Conservation (phyloP, 2,329 filamentous ascomycete genomes). For the Colletotrichum karsti region DNA sequence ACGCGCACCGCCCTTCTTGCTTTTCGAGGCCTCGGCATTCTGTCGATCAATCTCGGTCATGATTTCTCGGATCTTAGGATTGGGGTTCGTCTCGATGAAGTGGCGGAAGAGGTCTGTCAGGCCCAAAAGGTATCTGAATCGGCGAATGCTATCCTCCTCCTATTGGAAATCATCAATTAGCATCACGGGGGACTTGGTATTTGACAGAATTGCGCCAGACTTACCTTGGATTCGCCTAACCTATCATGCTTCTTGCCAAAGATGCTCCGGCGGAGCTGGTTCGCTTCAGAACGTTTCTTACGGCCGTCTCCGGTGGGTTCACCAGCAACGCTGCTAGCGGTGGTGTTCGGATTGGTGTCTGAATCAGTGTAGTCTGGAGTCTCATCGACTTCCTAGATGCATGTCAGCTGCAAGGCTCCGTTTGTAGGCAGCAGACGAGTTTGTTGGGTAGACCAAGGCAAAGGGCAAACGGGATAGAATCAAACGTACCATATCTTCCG, state of each 20-base stretch:
- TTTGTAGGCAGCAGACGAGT: neutral
- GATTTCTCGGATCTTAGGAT: constrained; percentile 92
- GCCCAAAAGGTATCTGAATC: constrained; percentile 94
- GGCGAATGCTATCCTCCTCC: constrained; percentile 94
- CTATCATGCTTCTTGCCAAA: constrained; percentile 95
- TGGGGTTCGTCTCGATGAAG: constrained; percentile 97
- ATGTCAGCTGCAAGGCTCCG: constrained; percentile 6
- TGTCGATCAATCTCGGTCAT: constrained; percentile 95
- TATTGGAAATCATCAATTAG: constrained; percentile 41
- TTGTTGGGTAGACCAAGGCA: neutral
- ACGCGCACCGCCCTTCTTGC: constrained; percentile 78
- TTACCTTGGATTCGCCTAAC: constrained; percentile 90
- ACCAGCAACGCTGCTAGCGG: constrained; percentile 85
- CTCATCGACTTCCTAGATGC: constrained; percentile 65
- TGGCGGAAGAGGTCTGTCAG: constrained; percentile 97
- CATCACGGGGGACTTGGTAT: neutral
- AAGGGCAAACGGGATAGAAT: neutral
- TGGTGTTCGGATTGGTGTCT: constrained; percentile 73
- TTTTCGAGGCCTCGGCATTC: constrained; percentile 77
- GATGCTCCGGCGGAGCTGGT: constrained; percentile 89
- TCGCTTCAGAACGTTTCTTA: constrained; percentile 85
- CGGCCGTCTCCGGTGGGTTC: constrained; percentile 80
- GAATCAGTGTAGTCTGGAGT: constrained; percentile 74
- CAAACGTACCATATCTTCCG: constrained; percentile 59
- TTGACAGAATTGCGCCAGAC: neutral